Evolutionary conservation across 2,329 filamentous ascomycete species (phyloP), one percentile per base, ranked within the genome.

Genomic region (Trichoderma sp.): DNA sequence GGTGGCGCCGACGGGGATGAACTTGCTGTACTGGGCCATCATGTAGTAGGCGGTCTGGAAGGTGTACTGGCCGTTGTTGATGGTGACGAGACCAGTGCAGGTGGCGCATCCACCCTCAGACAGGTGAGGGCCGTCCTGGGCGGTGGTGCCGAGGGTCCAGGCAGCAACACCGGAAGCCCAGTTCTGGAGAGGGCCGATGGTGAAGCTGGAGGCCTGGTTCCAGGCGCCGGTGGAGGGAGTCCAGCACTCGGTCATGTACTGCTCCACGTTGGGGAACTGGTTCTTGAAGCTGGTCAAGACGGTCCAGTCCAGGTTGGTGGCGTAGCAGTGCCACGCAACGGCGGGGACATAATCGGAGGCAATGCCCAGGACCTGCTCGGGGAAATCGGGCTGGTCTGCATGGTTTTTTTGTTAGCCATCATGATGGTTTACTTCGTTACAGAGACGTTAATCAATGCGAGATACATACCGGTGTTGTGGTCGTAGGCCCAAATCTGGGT

Each of bases 81-180:
- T 80, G 16, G 84, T 84, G 60, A 88, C 86, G 8, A 89, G 80
- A 11, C 87, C 88, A 2, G 78, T 79, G 73, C 82, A 84, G 13
- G 76, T 77, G 11, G 67, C 72, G 72, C 82, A 84, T 19, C 78
- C 79, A 14, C 70, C 68, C 55, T 78, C 78, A 8, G 76, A 72
- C 49, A 83, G 77, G 71, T 81, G 79, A 7, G 83, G 83, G 0
- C 82, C 82, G 71, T 80, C 79, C 8, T 77, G 74, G 7, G 75
- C 76, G 74, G 82, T 78, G 7, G 81, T 83, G 2, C 79, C 82
- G 43, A 84, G 76, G 0, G 81, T 81, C 82, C 82, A 84, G 62
- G 82, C 81, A n/a, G 80, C 73, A 33, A 78, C 75, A 11, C 82
- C 82, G 19, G 77, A 74, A 10, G 81, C 82, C 77, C 83, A 83